phyloP scores from a whole-genome alignment of 768 basidiomycete genomes.

The Panaeolus papilionaceus region DNA sequence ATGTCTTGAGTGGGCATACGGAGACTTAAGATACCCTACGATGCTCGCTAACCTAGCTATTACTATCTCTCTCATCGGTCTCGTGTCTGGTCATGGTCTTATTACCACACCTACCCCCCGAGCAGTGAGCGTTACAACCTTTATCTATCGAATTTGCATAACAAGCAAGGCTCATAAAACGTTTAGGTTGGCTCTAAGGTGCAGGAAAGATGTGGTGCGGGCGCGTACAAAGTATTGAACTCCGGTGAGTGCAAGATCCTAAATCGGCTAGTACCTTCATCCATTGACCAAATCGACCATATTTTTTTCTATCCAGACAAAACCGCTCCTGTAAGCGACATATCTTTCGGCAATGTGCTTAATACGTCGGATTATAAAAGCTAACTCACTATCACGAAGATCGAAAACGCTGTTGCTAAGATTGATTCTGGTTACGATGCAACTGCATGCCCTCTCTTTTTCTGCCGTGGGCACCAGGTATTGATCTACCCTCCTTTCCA shows the following conservation, averaged over 20 bases:
- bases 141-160: not conserved
- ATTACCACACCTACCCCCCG: conserved; percentile 10
- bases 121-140: not conserved
- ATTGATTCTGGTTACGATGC: conserved; percentile 38
- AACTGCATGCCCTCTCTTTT: conserved; percentile 39
- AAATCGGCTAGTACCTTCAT: too few relatives aligned
- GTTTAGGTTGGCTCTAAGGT: conserved; percentile 36
- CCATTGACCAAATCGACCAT: not conserved
- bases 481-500: not conserved
- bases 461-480: conserved; percentile 41
- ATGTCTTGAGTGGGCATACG: not conserved
- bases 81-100: conserved; percentile 1
- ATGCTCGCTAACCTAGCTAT: conserved; percentile 13
- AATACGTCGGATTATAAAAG: not conserved
- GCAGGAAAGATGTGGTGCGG: conserved; percentile 39
- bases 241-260: conserved; percentile 26
- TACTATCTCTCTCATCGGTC: conserved; percentile 4
- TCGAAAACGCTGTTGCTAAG: conserved; percentile 38
- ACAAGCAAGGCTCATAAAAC: not conserved
- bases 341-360: not conserved
- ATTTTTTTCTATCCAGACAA: conserved; percentile 24
- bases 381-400: conserved; percentile 25
- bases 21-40: not conserved
- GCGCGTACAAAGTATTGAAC: conserved; percentile 33
- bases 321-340: conserved; percentile 36